These are phyloP conservation scores for Plectosphaerella sp. DNA, from an alignment of 2,329 filamentous ascomycete genomes.

Conservation along the genomic window DNA sequence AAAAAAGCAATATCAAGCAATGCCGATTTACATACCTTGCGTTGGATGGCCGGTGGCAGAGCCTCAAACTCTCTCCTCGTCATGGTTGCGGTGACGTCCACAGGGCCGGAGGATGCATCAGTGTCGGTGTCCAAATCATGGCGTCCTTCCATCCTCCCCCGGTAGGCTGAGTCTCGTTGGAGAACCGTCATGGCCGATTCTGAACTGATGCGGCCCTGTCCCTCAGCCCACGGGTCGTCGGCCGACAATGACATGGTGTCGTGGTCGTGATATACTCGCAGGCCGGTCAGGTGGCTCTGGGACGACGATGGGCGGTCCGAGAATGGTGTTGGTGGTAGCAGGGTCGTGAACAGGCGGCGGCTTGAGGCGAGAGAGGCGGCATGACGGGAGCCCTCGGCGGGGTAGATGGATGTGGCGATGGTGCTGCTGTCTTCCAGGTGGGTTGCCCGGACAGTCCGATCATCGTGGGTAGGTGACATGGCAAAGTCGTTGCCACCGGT, in stretches of 20 bases:
- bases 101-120: neutral
- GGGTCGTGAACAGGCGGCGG: neutral
- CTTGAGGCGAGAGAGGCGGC: neutral
- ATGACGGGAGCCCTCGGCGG: neutral
- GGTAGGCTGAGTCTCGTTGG: neutral
- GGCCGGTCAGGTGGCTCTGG: neutral
- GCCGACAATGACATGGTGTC: neutral
- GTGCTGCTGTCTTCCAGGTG: neutral
- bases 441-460: too few relatives aligned
- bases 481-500: too few relatives aligned
- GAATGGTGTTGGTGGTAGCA: neutral
- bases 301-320: neutral
- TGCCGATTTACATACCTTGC: slow-evolving; percentile 44
- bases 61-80: slow-evolving; percentile 42
- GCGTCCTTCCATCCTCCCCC: too few relatives aligned
- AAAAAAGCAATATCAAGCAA: slow-evolving; percentile 2
- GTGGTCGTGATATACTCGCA: neutral
- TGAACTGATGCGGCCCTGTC: neutral
- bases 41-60: slow-evolving; percentile 48
- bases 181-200: slow-evolving; percentile 2
- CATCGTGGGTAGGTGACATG: too few relatives aligned
- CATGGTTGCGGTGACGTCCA: slow-evolving; percentile 16
- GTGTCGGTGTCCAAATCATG: too few relatives aligned
- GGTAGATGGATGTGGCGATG: slow-evolving; percentile 1
- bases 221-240: neutral